Conservation (phyloP, 495 filamentous ascomycete species). For the Neurospora tetraspora region DNA sequence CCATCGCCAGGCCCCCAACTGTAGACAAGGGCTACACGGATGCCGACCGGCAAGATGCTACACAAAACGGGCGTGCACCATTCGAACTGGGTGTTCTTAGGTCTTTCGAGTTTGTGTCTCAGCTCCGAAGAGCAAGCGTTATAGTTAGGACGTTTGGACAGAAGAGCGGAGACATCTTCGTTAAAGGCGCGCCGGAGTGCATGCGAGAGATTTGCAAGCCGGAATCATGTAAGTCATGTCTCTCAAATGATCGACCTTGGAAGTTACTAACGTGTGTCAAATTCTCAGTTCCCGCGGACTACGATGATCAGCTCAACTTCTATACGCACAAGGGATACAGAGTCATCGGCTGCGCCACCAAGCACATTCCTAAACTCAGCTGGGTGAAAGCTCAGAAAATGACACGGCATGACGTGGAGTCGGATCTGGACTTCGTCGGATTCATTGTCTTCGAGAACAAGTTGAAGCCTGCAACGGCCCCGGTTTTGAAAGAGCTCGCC, state of each 20-base stretch:
- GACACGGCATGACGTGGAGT: conserved; percentile 75
- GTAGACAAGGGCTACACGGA: conserved; percentile 29
- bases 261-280: too few relatives aligned
- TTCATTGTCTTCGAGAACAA: conserved; percentile 99
- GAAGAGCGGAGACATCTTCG: conserved; percentile 70
- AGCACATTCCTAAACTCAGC: conserved; percentile 72
- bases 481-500: conserved; percentile 72
- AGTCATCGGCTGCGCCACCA: conserved; percentile 94
- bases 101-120: conserved; percentile 91
- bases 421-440: conserved; percentile 72
- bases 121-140: conserved; percentile 89
- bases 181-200: conserved; percentile 95
- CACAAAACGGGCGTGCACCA: conserved; percentile 14
- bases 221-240: conserved; percentile 41
- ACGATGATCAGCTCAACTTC: conserved; percentile 73
- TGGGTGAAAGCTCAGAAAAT: conserved; percentile 95
- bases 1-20: conserved; percentile 75
- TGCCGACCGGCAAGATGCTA: not conserved
- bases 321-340: conserved; percentile 95
- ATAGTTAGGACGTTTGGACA: conserved; percentile 80
- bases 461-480: conserved; percentile 71
- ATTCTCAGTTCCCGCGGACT: conserved; percentile 58
- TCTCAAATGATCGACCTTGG: too few relatives aligned
- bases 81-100: conserved; percentile 82
- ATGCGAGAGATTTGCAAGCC: conserved; percentile 85